Base-by-base conservation (phyloP, 2,329 filamentous ascomycete species). In the Dactylellina sp. region DNA sequence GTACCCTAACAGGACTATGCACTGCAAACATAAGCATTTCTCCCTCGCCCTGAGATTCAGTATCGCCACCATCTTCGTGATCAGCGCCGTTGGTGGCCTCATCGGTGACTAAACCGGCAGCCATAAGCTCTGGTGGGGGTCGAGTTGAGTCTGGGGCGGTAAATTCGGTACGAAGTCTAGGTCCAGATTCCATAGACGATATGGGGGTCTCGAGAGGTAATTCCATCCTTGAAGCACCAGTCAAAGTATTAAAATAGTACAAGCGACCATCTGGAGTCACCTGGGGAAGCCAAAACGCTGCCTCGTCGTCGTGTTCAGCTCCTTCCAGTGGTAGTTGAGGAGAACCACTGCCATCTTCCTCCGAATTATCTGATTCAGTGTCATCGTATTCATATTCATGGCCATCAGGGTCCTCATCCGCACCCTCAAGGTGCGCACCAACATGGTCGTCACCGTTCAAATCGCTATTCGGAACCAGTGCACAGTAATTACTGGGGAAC, bases 401-500 rank as follows among this genome's bases (percentile, higher is more conserved):
- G 50, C 89, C 88, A 12, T 89, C 87, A 61, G 91, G 89, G n/a
- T 85, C 84, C 12, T 88, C 87, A 32, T 88, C 87, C 59, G 88
- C 87, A 77, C 91, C 88, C 84, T 82, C 59, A 85, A 86, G 63
- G 87, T 84, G 61, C 85, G 53, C 53, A 18, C 81, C 56, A 84
- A 86, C 85, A 76, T 84, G 83, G 12, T 85, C 83, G 61, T 91
- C 89, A 44, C 87, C 85, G 28, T 90, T 84, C 75, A 96, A 91
- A 78, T 92, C 90, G 56, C 90, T 86, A 78, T 88, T 89, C 71
- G 88, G 87, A 78, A 98, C 90, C 76, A 95, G 88, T 77, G 92
- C 89, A 83, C 95, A 98, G 83, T 99, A 99, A 82, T 99, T 99
- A 85, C 94, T 98, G 39, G 95, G 95, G 81, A 99, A 99, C 95